Evolutionary conservation across 31 red algal species (phyloP), one percentile per base, ranked within the genome.

Genomic region (Odonthalia washingtoniensis): DNA sequence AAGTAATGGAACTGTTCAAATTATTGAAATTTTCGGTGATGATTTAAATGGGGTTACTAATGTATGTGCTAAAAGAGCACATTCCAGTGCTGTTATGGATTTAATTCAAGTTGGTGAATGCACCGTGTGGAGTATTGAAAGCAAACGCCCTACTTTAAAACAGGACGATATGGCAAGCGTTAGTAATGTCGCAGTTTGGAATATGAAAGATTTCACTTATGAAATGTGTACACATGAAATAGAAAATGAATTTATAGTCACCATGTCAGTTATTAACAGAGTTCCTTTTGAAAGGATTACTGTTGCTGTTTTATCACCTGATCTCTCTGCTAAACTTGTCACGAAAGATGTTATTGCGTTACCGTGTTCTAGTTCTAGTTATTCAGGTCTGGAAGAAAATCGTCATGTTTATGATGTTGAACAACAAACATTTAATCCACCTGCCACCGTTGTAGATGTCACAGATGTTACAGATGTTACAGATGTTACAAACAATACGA

Each of bases 1-100:
- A 1, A 65, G 35, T 3, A 69, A 92, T 73, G 90, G 90, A 24
- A 18, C 30, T 9, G 82, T 92, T 6, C 46, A 87, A 70, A 46
- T 92, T 16, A 66, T 87, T 36, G 82, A 92, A 63, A 87, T 92
- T 32, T 86, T 87, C 82, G 90, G 90, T 39, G 90, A 92, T 40
- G 83, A 35, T 5, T 52, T 36, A 28, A 87, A 82, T 72, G 90
- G 90, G 1, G 80, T 92, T 40, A 82, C 82, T n/a, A 45, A 44
- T 12, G 60, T 87, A 3, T 40, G 45, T 28, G 21, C 49, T 3
- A 36, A 86, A 40, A 14, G 43, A 31, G 37, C 90, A 5, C 90
- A 92, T 42, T 31, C 30, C 0, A 73, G 72, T 46, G 45, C 82
- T 2, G 76, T 92, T 40, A 61, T 68, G 9, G 76, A 81, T 4